Conservation (phyloP, 164 flowering plant species). For the Houttuynia cordata region DNA sequence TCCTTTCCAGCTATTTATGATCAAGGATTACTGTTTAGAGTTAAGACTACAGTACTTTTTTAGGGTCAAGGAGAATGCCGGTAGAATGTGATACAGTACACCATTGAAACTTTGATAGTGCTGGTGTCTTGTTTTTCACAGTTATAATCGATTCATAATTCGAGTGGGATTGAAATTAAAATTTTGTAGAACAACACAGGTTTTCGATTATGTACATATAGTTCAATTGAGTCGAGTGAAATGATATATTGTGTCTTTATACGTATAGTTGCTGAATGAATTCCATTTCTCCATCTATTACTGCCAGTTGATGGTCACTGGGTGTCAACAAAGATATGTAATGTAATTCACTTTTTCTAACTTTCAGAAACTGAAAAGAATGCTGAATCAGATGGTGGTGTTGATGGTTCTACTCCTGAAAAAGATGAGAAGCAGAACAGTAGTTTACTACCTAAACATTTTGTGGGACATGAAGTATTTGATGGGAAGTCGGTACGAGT, state of each 20-base stretch:
- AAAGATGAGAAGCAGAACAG: conserved; percentile 26
- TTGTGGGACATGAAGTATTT: conserved; percentile 38
- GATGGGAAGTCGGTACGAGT: conserved; percentile 57
- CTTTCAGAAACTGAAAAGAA: conserved; percentile 13
- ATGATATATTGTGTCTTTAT: no score
- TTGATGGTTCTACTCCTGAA: conserved; percentile 18
- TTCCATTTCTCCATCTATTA: no score
- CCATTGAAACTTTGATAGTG: not conserved
- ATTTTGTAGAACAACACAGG: not conserved
- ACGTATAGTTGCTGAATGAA: no score
- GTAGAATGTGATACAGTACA: not conserved
- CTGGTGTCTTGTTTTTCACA: not conserved
- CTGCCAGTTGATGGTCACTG: no score
- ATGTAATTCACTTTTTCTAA: not conserved
- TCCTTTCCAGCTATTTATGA: no score
- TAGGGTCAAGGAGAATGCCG: not conserved
- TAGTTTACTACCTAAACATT: conserved; percentile 33
- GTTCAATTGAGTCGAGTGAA: no score
- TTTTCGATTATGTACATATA: not conserved
- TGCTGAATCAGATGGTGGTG: conserved; percentile 12
- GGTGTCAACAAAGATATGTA: not conserved
- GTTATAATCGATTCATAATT: no score
- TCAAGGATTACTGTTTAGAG: not conserved
- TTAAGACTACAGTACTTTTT: not conserved
- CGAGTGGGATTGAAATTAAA: not conserved